Conservation (phyloP, 1,139 yeast species). For the Lodderomyces pseudojiufengensis region DNA sequence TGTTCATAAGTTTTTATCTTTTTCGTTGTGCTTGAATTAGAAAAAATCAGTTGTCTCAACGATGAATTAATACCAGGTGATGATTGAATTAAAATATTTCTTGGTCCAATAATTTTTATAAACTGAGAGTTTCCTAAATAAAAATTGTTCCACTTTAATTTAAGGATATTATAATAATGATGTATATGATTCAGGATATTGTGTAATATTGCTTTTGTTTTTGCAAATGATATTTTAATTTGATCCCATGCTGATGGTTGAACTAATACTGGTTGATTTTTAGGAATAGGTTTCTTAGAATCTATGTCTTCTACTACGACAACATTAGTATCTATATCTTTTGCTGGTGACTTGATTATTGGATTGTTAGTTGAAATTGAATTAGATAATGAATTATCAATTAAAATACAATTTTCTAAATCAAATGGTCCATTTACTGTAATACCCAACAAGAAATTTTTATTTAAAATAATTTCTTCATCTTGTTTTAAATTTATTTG, state of each 20-base stretch:
- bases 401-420: constrained; percentile 34
- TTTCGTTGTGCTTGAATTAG: constrained; percentile 5
- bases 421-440: constrained; percentile 51
- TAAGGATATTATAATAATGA: too few relatives aligned
- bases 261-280: constrained; percentile 5
- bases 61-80: too few relatives aligned
- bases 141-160: constrained; percentile 13
- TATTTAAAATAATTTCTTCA: constrained; percentile 50
- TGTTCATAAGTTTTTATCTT: background rate
- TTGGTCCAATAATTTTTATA: constrained; percentile 52
- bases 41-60: constrained; percentile 9
- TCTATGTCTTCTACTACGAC: too few relatives aligned
- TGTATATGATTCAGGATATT: too few relatives aligned
- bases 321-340: background rate
- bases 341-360: too few relatives aligned
- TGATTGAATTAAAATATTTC: constrained; percentile 50
- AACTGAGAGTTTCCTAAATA: constrained; percentile 36
- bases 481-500: constrained; percentile 40
- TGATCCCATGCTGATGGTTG: constrained; percentile 6
- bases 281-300: background rate
- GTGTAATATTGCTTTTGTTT: too few relatives aligned
- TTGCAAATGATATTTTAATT: background rate
- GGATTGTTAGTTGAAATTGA: constrained; percentile 5
- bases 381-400: constrained; percentile 17
- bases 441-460: constrained; percentile 46